These are phyloP conservation scores for Grigorovia yakushimaensis DNA, from an alignment of 805 yeast species.

Conservation along the genomic window DNA sequence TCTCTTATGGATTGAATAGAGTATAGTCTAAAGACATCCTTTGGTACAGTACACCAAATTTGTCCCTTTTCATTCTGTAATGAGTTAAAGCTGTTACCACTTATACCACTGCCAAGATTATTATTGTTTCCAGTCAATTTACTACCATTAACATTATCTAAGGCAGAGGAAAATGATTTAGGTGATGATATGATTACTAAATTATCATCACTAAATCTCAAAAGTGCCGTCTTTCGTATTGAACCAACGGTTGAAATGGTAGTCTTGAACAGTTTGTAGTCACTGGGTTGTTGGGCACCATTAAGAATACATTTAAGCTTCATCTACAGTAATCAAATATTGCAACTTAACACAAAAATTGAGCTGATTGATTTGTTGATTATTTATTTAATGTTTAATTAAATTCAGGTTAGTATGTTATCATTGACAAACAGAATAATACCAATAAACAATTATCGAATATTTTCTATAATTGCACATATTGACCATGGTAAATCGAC, in stretches of 20 bases:
- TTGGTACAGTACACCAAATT: slow-evolving; percentile 27
- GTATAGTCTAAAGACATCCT: slow-evolving; percentile 23
- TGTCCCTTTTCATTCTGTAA: slow-evolving; percentile 24
- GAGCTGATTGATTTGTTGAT: no score
- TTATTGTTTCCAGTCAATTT: background rate
- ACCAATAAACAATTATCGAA: slow-evolving; percentile 75
- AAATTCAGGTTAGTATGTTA: background rate
- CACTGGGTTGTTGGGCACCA: slow-evolving; percentile 24
- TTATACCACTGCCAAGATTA: background rate
- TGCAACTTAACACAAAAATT: no score
- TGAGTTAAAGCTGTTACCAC: slow-evolving; percentile 10
- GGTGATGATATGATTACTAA: slow-evolving; percentile 26
- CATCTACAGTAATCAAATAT: slow-evolving; percentile 9
- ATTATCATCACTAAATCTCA: slow-evolving; percentile 25
- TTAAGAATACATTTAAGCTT: slow-evolving; percentile 22
- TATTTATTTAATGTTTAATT: background rate
- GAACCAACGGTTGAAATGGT: slow-evolving; percentile 25
- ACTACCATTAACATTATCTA: background rate
- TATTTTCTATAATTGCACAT: slow-evolving; percentile 93
- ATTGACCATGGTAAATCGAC: slow-evolving; percentile 89
- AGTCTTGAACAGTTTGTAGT: slow-evolving; percentile 25
- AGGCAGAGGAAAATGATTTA: slow-evolving; percentile 7
- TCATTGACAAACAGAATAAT: slow-evolving; percentile 27
- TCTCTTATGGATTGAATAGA: slow-evolving; percentile 22
- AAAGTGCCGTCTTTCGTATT: slow-evolving; percentile 24